Evolutionary conservation across 2,329 filamentous ascomycete genomes (phyloP).

Genomic region (Paraconiothyrium sp.): DNA sequence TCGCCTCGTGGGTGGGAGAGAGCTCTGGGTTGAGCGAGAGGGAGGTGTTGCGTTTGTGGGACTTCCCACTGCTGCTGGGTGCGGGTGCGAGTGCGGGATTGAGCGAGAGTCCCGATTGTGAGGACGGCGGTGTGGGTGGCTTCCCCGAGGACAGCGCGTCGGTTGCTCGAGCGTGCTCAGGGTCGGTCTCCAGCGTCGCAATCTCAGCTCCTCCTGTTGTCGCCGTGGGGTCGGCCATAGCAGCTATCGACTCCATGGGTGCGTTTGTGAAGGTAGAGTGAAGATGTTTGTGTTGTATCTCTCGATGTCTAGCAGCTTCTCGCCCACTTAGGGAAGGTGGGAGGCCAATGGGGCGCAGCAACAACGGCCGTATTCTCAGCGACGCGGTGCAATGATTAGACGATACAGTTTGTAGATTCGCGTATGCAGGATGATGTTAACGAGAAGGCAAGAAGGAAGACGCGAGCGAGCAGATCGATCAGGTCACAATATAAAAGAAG

Average conservation of each 20-base stretch:
- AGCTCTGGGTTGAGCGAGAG: slow-evolving; percentile 11
- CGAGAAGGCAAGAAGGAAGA: not conserved
- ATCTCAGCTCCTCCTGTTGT: slow-evolving; percentile 29
- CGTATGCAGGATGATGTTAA: not conserved
- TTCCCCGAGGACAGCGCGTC: slow-evolving; percentile 20
- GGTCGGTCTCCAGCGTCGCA: slow-evolving; percentile 20
- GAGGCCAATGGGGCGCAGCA: not conserved
- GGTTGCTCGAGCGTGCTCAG: slow-evolving; percentile 12
- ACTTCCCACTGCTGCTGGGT: not conserved
- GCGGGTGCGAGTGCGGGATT: slow-evolving; percentile 15
- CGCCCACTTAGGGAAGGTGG: not conserved
- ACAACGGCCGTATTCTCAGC: not conserved
- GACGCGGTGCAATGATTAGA: slow-evolving; percentile 2
- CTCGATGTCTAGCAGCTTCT: not conserved
- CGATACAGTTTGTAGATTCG: not conserved
- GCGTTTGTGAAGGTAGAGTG: not conserved
- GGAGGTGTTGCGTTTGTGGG: slow-evolving; percentile 12
- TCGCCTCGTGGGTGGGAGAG: slow-evolving; percentile 1
- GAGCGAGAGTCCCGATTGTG: slow-evolving; percentile 26
- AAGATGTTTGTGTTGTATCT: not conserved
- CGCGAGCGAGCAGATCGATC: not conserved
- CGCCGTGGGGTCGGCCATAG: slow-evolving; percentile 21
- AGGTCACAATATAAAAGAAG: slow-evolving; percentile 2
- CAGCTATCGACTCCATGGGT: slow-evolving; percentile 20
- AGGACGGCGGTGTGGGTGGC: slow-evolving; percentile 37